Evolutionary conservation across 495 filamentous ascomycete species (phyloP).

Genomic region (Glonium stellatum): DNA sequence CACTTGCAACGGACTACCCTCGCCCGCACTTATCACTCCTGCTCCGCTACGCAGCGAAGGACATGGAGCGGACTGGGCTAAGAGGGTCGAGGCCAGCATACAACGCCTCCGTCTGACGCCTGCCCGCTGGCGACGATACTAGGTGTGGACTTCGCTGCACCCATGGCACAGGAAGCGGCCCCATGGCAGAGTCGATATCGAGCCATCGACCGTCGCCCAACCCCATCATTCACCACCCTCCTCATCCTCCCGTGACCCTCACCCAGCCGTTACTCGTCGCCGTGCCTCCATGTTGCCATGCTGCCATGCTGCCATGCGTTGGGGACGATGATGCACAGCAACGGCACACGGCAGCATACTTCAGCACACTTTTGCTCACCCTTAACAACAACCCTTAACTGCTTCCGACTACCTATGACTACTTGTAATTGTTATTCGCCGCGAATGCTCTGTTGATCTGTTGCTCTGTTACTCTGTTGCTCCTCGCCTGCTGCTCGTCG

Average conservation of each 20-base stretch:
- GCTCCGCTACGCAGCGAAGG: no score
- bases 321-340: conserved; percentile 21
- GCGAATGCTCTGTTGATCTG: neutral
- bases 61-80: no score
- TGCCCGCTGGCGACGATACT: neutral
- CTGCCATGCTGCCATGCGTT: conserved; percentile 13
- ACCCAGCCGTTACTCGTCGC: neutral
- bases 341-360: conserved; percentile 9
- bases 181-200: neutral
- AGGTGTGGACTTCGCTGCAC: neutral
- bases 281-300: neutral
- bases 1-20: no score
- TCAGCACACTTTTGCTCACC: no score
- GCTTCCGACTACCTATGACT: neutral
- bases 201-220: neutral
- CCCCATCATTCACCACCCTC: conserved; percentile 1
- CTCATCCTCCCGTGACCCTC: neutral
- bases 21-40: no score
- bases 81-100: neutral
- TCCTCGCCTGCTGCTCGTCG: neutral
- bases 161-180: neutral
- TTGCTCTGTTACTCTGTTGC: no score
- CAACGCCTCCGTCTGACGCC: neutral
- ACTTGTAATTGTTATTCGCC: neutral
- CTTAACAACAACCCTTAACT: neutral